Conservation (phyloP, 208 protist genomes). For the Acanthamoeba royreba region DNA sequence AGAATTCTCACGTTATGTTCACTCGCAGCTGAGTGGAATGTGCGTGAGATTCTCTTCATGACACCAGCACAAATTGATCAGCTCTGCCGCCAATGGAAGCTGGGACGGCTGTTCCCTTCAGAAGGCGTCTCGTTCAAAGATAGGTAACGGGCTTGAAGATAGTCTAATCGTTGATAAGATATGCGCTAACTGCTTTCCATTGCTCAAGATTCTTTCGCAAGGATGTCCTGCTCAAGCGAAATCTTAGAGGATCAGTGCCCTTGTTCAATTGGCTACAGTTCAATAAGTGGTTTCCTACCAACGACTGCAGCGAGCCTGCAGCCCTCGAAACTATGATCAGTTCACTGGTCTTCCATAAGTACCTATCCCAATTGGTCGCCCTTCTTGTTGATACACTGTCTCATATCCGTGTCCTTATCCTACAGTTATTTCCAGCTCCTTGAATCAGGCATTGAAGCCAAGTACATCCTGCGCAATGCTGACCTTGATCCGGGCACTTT, state of each 20-base stretch:
- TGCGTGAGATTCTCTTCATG: background rate
- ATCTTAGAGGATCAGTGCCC: background rate
- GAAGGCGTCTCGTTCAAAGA: background rate
- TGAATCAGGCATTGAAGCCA: background rate
- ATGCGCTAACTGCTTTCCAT: no score
- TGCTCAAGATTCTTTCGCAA: background rate
- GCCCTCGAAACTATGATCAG: background rate
- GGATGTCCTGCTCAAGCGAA: background rate
- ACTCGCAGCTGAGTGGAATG: conserved; percentile 13
- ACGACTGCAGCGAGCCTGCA: background rate
- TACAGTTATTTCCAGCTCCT: conserved; percentile 21
- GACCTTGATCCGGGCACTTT: background rate
- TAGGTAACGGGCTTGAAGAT: no score
- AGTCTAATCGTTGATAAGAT: no score
- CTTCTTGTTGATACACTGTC: no score
- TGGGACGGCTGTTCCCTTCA: background rate
- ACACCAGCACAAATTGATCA: background rate
- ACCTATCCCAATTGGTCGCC: background rate
- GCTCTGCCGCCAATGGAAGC: background rate
- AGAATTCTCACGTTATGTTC: background rate
- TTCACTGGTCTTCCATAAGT: background rate
- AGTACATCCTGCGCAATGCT: background rate
- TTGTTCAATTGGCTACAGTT: conserved; percentile 26
- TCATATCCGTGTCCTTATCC: no score
- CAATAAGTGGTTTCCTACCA: background rate